A percentile compares a stretch with the other conserved stretches of the same genome.
Conservation (phyloP, 2,329 filamentous ascomycete species). For the Didymella pinodella region DNA sequence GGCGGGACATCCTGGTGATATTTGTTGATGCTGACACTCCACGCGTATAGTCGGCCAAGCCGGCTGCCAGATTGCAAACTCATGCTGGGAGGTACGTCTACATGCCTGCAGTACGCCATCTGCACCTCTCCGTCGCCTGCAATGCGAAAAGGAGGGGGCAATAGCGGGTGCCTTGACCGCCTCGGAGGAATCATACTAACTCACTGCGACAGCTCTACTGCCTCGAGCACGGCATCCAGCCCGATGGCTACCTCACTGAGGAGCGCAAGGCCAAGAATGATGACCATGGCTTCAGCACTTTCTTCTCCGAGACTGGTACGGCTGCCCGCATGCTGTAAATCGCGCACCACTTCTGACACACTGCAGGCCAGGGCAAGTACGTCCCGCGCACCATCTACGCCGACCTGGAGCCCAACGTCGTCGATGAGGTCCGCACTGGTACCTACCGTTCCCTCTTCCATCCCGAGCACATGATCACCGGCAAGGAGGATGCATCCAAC, state of each 20-base stretch:
- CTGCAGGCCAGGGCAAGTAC: constrained; percentile 92
- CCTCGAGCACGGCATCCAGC: constrained; percentile 99
- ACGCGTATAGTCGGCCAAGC: constrained; percentile 90
- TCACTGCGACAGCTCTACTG: constrained; percentile 82
- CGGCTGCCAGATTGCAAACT: constrained; percentile 99
- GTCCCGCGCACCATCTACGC: constrained; percentile 99
- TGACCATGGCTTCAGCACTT: constrained; percentile 99
- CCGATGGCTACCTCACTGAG: constrained; percentile 97
- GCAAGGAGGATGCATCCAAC: constrained; percentile 99
- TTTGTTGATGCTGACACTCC: constrained; percentile 60
- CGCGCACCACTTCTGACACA: constrained; percentile 34
- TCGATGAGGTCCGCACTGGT: constrained; percentile 98
- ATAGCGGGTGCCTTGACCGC: constrained; percentile 41
- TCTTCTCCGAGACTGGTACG: constrained; percentile 99
- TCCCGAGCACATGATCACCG: constrained; percentile 99
- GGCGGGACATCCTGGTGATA: constrained; percentile 31
- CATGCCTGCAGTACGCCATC: constrained; percentile 17
- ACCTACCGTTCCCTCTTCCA: constrained; percentile 97
- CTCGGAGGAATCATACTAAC: constrained; percentile 42
- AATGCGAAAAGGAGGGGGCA: constrained; percentile 37
- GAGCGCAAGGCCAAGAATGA: constrained; percentile 93
- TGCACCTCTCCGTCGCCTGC: constrained; percentile 18
- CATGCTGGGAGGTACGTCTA: constrained; percentile 97
- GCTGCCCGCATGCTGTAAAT: constrained; percentile 24
- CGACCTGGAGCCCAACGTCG: constrained; percentile 99